Evolutionary conservation across 129 eudicot genomes (phyloP).

Genomic region (Rutidosis leptorrhynchoides): DNA sequence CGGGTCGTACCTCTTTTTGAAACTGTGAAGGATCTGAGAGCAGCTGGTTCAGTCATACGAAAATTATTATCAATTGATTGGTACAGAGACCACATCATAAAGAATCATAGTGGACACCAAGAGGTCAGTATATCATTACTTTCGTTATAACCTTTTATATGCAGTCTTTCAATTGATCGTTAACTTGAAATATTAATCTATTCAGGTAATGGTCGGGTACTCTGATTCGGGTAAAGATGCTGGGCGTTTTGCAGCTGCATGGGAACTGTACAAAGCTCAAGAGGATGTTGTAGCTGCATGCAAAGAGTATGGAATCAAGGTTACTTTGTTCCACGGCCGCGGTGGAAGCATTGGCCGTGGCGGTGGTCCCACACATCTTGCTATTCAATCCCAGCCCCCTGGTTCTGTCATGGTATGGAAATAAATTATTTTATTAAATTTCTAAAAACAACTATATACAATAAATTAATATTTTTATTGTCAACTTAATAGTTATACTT

Average conservation of each 20-base stretch:
- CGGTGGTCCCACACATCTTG: slow-evolving; percentile 94
- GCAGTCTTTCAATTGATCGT: background rate
- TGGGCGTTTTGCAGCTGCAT: slow-evolving; percentile 96
- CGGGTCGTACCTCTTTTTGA: slow-evolving; percentile 94
- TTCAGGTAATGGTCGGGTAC: slow-evolving; percentile 95
- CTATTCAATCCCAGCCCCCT: slow-evolving; percentile 98
- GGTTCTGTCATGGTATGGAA: slow-evolving; percentile 96
- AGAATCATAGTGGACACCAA: slow-evolving; percentile 83
- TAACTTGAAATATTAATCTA: slow-evolving; percentile 10
- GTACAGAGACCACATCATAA: slow-evolving; percentile 71
- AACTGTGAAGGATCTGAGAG: slow-evolving; percentile 89
- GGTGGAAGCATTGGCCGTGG: slow-evolving; percentile 98
- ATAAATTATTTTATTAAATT: background rate
- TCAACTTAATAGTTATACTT: background rate
- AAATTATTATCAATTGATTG: slow-evolving; percentile 75
- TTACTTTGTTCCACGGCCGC: slow-evolving; percentile 92
- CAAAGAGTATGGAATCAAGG: slow-evolving; percentile 68
- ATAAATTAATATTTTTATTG: background rate
- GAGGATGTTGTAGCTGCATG: slow-evolving; percentile 94
- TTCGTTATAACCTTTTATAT: background rate
- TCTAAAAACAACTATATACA: too few species aligned
- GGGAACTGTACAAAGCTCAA: slow-evolving; percentile 98
- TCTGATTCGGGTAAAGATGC: slow-evolving; percentile 98
- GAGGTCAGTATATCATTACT: slow-evolving; percentile 50
- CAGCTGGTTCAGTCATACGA: slow-evolving; percentile 82